These are phyloP conservation scores for Tricholoma terreum DNA, from an alignment of 768 basidiomycete genomes.

Conservation along the genomic window DNA sequence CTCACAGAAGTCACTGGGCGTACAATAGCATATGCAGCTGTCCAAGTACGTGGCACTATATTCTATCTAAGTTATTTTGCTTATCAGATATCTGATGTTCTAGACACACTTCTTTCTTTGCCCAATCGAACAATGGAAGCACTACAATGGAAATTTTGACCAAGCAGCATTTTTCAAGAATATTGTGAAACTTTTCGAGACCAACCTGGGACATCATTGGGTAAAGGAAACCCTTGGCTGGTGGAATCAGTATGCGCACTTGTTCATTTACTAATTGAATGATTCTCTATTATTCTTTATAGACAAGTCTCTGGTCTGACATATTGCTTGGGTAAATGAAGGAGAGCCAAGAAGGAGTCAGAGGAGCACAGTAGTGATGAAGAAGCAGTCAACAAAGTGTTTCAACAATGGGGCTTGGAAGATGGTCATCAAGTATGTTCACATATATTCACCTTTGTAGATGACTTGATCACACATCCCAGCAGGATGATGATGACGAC, in stretches of 20 bases:
- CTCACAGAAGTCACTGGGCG: too few relatives aligned
- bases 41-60: neutral
- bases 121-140: neutral
- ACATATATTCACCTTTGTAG: neutral
- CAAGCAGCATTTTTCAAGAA: neutral
- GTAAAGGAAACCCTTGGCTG: too few relatives aligned
- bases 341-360: too few relatives aligned
- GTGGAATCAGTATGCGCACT: neutral
- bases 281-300: neutral
- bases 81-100: neutral
- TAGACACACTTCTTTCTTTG: neutral
- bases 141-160: neutral
- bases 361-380: neutral
- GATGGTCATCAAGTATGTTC: neutral
- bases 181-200: too few relatives aligned
- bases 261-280: neutral
- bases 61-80: neutral
- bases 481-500: neutral
- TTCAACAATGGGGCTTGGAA: neutral
- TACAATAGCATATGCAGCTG: neutral
- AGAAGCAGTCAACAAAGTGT: neutral
- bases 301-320: neutral
- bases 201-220: neutral
- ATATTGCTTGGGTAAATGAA: neutral
- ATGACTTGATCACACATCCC: neutral